Base-by-base conservation (phyloP, 345 rosid genomes). In the Crucihimalaya himalaica region DNA sequence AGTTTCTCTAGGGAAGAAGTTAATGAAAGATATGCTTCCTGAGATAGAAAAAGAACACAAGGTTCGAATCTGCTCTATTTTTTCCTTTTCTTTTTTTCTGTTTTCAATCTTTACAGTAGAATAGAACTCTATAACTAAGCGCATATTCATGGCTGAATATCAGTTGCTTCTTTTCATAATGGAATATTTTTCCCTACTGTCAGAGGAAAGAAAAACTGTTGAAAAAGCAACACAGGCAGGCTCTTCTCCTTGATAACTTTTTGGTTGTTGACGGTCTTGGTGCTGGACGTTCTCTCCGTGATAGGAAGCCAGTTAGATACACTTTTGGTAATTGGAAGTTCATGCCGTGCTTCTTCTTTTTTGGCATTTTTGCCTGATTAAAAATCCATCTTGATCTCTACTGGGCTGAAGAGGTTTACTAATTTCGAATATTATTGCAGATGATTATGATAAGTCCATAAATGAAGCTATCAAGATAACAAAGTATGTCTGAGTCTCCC, bases 371-470 rank as follows among this genome's bases (percentile, higher is more conserved):
- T 61, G 2, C 65, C 74, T 68, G 28, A 16, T 53, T 18, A n/a
- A 12, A 25, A 16, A 20, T 40, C 21, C 37, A 48, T 45, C 60
- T 35, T 47, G 37, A 15, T 70, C 28, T 32, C 35, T 15, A 20
- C 70, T 56, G 46, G 32, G 53, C 48, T 59, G 59, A 52, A 19
- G 61, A 55, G 48, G 37, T 51, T 39, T 18, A 28, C 63, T 65
- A 21, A 45, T 66, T 19, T 46, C 40, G 37, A 78, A 20, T 74
- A 27, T 32, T 81, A 68, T 77, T 84, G 90, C 95, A 96, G 99
- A 96, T 88, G 99, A 90, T 83, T 96, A 89, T 81, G 99, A 96
- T 71, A 89, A 89, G 74, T 92, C 99, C 29, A 96, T 96, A 83
- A 96, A 85, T 42, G 99, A 96, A 84, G 99, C 99, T 71, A 90